Evolutionary conservation across 1,284 basidiomycete genomes (phyloP).

Genomic region (Pyrrhoderma noxium): DNA sequence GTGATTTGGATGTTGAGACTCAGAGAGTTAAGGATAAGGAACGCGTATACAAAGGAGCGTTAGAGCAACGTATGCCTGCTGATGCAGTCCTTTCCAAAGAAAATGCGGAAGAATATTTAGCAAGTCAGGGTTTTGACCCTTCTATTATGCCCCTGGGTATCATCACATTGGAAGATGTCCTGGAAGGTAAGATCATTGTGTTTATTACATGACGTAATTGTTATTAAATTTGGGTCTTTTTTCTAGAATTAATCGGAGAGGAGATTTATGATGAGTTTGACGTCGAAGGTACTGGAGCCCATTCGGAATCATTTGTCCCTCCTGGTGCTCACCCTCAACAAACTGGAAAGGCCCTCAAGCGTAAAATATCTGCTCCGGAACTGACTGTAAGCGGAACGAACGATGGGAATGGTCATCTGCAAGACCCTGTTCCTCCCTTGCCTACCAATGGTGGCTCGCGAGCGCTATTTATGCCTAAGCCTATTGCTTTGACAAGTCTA

Average conservation of each 20-base stretch:
- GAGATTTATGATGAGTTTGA: constrained; percentile 89
- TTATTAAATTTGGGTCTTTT: constrained; percentile 2
- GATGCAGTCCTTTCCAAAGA: constrained; percentile 72
- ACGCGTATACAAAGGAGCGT: constrained; percentile 33
- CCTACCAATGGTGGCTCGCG: background rate
- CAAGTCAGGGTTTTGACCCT: constrained; percentile 62
- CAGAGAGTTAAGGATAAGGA: constrained; percentile 23
- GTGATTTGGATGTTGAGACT: constrained; percentile 20
- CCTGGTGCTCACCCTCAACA: constrained; percentile 24
- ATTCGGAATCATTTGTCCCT: constrained; percentile 48
- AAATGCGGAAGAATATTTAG: constrained; percentile 65
- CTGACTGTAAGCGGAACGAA: constrained; percentile 18
- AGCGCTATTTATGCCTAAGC: constrained; percentile 30
- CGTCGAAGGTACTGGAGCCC: constrained; percentile 57
- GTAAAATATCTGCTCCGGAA: constrained; percentile 29
- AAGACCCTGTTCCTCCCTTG: background rate
- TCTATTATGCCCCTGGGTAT: constrained; percentile 81
- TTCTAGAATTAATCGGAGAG: constrained; percentile 76
- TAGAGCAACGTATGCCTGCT: constrained; percentile 77
- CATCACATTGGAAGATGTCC: constrained; percentile 88
- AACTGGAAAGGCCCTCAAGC: constrained; percentile 18
- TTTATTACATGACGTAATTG: constrained; percentile 5
- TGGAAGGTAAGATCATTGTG: constrained; percentile 56
- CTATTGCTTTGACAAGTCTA: constrained; percentile 32
- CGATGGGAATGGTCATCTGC: constrained; percentile 1